A percentile compares a stretch with the other conserved stretches of the same genome.
These are phyloP conservation scores for Cyclotella choctawhatcheeana DNA, from an alignment of 108 stramenopile species.

Conservation along the genomic window DNA sequence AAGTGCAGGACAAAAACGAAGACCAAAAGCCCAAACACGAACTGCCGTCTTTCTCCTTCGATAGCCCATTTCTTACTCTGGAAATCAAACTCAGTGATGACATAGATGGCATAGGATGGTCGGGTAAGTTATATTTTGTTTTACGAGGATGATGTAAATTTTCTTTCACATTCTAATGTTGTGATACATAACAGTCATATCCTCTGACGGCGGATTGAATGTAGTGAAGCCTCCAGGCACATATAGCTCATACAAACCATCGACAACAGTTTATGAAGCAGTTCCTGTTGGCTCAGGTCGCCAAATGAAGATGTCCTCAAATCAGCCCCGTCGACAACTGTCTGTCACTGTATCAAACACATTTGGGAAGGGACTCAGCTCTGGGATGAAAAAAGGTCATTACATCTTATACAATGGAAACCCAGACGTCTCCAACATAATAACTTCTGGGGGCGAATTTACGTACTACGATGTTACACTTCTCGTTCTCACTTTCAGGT, in stretches of 20 bases:
- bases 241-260: conserved; percentile 11
- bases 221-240: conserved; percentile 23
- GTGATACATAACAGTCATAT: background rate
- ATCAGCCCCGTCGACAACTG: background rate
- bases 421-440: background rate
- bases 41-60: conserved; percentile 10
- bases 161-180: background rate
- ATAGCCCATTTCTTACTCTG: conserved; percentile 15
- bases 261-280: conserved; percentile 10
- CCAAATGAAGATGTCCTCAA: background rate
- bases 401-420: conserved; percentile 11
- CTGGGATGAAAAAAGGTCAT: background rate
- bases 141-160: background rate
- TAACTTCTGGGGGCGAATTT: conserved; percentile 11
- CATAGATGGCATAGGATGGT: conserved; percentile 25
- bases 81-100: conserved; percentile 15
- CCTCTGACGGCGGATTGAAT: conserved; percentile 18
- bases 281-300: conserved; percentile 2
- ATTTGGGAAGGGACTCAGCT: conserved; percentile 12
- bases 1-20: background rate
- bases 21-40: background rate
- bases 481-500: too few relatives aligned
- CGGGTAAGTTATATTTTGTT: background rate
- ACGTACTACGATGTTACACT: background rate
- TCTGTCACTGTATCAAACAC: conserved; percentile 20